These are phyloP conservation scores for Auricularia sp. DNA, from an alignment of 768 basidiomycete species.

Conservation along the genomic window DNA sequence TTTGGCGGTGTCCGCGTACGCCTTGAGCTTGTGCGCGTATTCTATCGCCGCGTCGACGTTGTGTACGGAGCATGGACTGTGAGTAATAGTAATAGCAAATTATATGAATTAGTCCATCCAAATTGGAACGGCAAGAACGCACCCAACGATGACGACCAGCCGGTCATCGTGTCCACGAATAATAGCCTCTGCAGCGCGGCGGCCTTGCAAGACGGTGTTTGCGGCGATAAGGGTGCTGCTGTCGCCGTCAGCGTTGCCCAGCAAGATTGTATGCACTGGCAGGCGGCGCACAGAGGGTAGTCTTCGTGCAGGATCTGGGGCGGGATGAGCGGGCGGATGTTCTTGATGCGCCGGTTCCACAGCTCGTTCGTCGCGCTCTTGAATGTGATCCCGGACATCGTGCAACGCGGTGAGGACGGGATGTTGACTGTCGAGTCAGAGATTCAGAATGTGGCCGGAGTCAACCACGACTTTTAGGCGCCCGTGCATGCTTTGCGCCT, in stretches of 20 bases:
- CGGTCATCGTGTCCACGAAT: constrained; percentile 85
- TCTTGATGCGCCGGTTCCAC: constrained; percentile 80
- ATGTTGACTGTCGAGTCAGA: too few species aligned
- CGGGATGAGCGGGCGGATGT: constrained; percentile 80
- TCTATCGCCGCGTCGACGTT: constrained; percentile 76
- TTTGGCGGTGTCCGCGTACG: constrained; percentile 68
- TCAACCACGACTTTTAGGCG: too few species aligned
- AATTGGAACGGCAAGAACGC: constrained; percentile 14
- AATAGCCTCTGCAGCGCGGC: constrained; percentile 65
- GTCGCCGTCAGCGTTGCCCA: constrained; percentile 1
- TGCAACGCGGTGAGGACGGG: too few species aligned
- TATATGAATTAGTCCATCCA: too few species aligned
- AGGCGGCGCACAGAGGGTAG: constrained; percentile 57
- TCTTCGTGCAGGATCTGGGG: constrained; percentile 94
- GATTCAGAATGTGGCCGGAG: too few species aligned
- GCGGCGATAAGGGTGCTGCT: constrained; percentile 66
- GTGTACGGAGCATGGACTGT: constrained; percentile 90
- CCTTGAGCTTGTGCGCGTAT: constrained; percentile 70
- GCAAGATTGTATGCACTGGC: background rate
- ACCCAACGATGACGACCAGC: constrained; percentile 86
- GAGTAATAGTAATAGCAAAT: background rate
- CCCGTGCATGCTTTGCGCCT: too few species aligned
- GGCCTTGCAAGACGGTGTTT: constrained; percentile 82
- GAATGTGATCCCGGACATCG: constrained; percentile 31
- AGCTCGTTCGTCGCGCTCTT: constrained; percentile 70